Conservation (phyloP, 2,329 filamentous ascomycete species). For the Corinectria fuckeliana region DNA sequence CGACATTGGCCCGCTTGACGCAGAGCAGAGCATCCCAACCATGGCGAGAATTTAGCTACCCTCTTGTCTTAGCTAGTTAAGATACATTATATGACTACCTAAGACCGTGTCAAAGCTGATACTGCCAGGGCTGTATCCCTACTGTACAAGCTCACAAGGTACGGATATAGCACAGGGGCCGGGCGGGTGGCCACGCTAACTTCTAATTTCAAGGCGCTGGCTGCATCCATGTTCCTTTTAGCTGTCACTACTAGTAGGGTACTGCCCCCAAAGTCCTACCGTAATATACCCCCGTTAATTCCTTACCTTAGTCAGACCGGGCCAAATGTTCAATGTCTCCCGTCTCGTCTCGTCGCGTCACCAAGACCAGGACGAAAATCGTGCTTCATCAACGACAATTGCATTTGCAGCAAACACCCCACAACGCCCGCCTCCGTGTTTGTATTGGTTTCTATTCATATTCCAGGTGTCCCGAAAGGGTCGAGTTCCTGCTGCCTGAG, state of each 20-base stretch:
- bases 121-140: not conserved
- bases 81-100: not conserved
- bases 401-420: not conserved
- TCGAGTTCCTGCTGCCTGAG: conserved; percentile 10
- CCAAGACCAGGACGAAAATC: not conserved
- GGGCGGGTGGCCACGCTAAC: not conserved
- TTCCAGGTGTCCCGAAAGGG: not conserved
- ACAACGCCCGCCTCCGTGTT: not conserved
- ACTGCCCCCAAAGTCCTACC: too few species aligned
- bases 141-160: not conserved
- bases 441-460: not conserved
- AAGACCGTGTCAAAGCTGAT: not conserved
- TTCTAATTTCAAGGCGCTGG: not conserved
- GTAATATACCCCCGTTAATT: not conserved
- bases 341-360: conserved; percentile 6
- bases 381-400: not conserved
- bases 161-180: not conserved
- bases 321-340: not conserved
- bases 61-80: conserved; percentile 21
- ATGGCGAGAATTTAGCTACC: conserved; percentile 14
- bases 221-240: not conserved
- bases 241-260: not conserved
- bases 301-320: not conserved
- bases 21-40: too few species aligned
- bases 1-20: conserved; percentile 7